phyloP scores from a whole-genome alignment of 176 grass and related monocot genomes.

The Triticum monococcum region DNA sequence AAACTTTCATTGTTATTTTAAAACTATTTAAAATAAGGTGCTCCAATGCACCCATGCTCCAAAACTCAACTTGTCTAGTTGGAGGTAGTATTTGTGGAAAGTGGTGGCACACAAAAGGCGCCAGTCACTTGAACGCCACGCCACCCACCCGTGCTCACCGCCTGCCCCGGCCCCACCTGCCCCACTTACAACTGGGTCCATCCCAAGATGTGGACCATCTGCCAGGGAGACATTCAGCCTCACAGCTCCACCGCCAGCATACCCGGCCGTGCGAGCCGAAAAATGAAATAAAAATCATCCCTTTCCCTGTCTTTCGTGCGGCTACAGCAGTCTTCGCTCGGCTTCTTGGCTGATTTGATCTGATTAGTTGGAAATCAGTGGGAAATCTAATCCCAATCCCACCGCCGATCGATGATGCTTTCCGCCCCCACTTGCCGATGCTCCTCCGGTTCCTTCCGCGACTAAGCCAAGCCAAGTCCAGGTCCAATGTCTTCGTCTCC shows the following conservation, averaged over 20 bases:
- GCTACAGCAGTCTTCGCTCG: background rate
- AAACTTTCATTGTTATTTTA: no score
- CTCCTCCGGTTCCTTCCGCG: conserved; percentile 5
- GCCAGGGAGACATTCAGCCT: background rate
- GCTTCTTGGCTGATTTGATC: background rate
- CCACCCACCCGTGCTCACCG: background rate
- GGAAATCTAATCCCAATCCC: background rate
- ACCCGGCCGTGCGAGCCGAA: no score
- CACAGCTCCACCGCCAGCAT: no score
- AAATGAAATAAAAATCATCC: no score
- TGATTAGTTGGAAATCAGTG: background rate
- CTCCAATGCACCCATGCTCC: no score
- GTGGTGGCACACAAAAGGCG: background rate
- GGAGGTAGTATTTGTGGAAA: background rate
- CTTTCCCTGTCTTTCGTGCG: background rate
- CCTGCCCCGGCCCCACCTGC: background rate
- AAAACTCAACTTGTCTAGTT: no score
- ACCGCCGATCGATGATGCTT: background rate
- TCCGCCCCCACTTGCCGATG: conserved; percentile 21
- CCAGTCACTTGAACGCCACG: background rate
- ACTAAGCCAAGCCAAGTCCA: background rate
- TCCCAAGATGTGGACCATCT: background rate
- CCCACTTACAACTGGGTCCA: background rate
- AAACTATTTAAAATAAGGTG: no score
- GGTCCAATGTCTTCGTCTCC: background rate